Base-by-base conservation (phyloP, 2,329 filamentous ascomycete species). In the Aspergillus flavus region DNA sequence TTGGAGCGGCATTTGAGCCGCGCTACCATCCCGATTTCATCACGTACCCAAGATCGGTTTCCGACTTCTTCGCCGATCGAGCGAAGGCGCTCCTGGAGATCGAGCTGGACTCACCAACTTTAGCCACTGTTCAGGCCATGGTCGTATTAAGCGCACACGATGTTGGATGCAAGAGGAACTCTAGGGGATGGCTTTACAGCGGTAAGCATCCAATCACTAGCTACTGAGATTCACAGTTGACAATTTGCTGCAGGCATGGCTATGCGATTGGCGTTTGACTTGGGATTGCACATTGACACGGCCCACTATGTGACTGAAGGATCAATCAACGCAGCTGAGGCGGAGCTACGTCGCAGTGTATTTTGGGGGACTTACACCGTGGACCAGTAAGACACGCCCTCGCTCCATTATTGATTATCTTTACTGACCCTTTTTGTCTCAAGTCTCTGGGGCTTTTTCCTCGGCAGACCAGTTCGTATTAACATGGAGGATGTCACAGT, bases 101-200 rank as follows among this genome's bases (percentile, higher is more conserved):
- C 6, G 80, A 83, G 62, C 67, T 83, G 28, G 80, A 82, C 56
- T 76, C 68, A 14, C 81, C 81, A 1, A 76, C 71, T 34, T 70
- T 82, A 6, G 78, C 80, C 14, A 82, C 80, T 10, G 73, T 79
- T 6, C 80, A 83, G 53, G 78, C 80, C 7, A 68, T 82, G 56
- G 72, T 80, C 0, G 71, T 83, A 30, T 65, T 83, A 19, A 80
- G 79, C 50, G 71, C 73, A 19, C 74, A 78, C 55, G 80, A 83
- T 58, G 74, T 53, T 21, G 79, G 72, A 14, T 72, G 64, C 61
- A 73, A 66, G 23, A 73, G 77, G 11, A 78, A 80, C 62, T 73
- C 78, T 9, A 72, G 80, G 43, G 78, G 78, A 6, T 81, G 79
- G 80, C 68, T 82, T 6, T 81, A 78, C 54, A 69, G 77, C 71